Percentiles rank a stretch among this genome's conserved stretches.
phyloP scores from a whole-genome alignment of 2,329 filamentous ascomycete species.

The Dactylellina sp. region DNA sequence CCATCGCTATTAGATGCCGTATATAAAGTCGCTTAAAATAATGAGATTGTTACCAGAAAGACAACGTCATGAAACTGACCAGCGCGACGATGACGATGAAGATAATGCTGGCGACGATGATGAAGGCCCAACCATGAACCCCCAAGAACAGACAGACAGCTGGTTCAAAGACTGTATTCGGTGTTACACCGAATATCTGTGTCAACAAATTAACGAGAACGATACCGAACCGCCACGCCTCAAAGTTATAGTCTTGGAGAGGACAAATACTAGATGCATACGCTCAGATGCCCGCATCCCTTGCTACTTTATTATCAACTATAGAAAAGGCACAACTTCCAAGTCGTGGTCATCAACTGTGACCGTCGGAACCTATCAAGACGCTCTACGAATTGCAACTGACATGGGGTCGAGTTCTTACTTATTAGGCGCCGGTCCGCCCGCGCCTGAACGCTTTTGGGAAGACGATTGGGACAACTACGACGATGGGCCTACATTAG shows the following conservation, averaged over 20 bases:
- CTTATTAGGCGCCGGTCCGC: constrained; percentile 12
- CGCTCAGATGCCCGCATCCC: neutral
- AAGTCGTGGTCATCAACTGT: constrained; percentile 1
- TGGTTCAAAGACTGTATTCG: constrained; percentile 3
- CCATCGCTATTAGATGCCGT: constrained; percentile 5
- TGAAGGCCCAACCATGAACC: neutral
- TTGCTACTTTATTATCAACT: constrained; percentile 11
- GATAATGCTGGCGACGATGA: too few relatives aligned
- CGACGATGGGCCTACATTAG: neutral
- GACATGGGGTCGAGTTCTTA: constrained; percentile 13
- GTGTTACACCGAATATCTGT: constrained; percentile 2
- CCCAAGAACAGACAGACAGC: neutral
- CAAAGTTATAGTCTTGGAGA: constrained; percentile 4
- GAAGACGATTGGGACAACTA: constrained; percentile 20
- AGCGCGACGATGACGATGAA: neutral
- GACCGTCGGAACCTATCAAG: neutral
- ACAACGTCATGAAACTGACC: constrained; percentile 1
- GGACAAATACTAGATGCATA: constrained; percentile 6
- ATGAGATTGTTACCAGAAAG: constrained; percentile 6
- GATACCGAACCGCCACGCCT: neutral
- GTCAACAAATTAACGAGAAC: constrained; percentile 2
- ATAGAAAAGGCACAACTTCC: neutral
- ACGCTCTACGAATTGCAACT: neutral
- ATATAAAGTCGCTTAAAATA: constrained; percentile 11
- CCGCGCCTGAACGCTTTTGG: constrained; percentile 32